phyloP scores from a whole-genome alignment of 1,284 basidiomycete species.

The Afroboletus lepidellus region DNA sequence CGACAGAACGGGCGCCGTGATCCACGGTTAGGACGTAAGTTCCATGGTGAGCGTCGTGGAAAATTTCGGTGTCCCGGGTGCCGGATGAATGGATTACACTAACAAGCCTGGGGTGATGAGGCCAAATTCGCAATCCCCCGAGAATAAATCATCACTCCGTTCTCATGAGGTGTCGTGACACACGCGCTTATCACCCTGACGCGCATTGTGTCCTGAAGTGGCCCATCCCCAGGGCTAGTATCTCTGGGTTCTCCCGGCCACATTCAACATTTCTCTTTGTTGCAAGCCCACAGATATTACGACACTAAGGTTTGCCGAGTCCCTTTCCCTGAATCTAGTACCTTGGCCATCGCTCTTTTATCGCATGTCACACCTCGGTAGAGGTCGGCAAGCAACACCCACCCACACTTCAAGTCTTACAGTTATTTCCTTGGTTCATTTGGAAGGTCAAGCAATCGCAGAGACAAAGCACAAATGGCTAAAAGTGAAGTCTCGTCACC shows the following conservation, averaged over 20 bases:
- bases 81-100: neutral
- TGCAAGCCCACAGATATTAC: neutral
- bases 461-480: slow-evolving; percentile 10
- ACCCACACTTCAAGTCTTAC: neutral
- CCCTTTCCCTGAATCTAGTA: neutral
- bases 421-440: neutral
- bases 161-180: neutral
- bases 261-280: neutral
- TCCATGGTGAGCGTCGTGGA: too few species aligned
- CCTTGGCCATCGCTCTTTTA: slow-evolving; percentile 27
- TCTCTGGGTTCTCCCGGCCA: neutral
- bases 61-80: too few species aligned
- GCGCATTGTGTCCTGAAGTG: neutral
- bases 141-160: neutral
- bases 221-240: too few species aligned
- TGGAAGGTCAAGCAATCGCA: neutral
- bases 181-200: neutral
- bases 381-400: neutral
- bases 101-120: too few species aligned
- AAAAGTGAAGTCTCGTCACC: slow-evolving; percentile 1
- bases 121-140: too few species aligned
- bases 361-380: neutral
- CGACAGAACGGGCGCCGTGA: too few species aligned
- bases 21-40: too few species aligned
- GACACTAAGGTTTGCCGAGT: neutral